Evolutionary conservation across 2,329 filamentous ascomycete genomes (phyloP).

Genomic region (Aspergillus fumigatiaffinis): DNA sequence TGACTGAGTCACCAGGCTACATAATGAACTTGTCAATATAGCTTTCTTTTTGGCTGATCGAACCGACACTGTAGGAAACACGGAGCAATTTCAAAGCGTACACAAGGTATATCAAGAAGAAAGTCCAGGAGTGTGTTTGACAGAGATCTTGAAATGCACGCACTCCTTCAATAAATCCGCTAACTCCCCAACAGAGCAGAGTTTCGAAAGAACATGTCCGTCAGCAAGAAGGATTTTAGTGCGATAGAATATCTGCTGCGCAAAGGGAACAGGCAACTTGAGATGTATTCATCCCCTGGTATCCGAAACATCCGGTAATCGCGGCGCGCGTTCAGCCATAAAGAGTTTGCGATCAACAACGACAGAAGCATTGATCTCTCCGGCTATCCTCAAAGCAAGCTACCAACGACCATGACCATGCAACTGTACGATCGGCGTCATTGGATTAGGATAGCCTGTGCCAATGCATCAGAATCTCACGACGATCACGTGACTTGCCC

Average conservation of each 20-base stretch:
- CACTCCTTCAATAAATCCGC: conserved; percentile 9
- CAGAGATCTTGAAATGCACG: neutral
- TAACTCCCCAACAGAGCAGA: conserved; percentile 54
- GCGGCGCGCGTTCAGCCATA: neutral
- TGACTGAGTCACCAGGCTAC: neutral
- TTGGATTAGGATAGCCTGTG: neutral
- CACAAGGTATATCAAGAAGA: conserved; percentile 34
- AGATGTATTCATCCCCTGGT: conserved; percentile 73
- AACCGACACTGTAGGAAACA: conserved; percentile 30
- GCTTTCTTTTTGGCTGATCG: conserved; percentile 1
- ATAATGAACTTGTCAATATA: neutral
- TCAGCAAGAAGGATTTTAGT: conserved; percentile 81
- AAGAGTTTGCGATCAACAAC: neutral
- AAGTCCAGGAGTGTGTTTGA: neutral
- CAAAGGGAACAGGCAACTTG: conserved; percentile 76
- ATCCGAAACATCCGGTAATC: conserved; percentile 66
- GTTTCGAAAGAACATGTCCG: conserved; percentile 64
- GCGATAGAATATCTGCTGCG: conserved; percentile 81
- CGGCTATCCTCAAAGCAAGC: neutral
- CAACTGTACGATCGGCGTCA: neutral
- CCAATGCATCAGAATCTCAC: neutral
- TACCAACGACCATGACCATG: neutral
- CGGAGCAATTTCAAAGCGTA: conserved; percentile 40
- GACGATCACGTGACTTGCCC: conserved; percentile 8
- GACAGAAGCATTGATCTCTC: neutral